Conservation (phyloP, 108 stramenopile genomes). For the Cylindrotheca fusiformis region DNA sequence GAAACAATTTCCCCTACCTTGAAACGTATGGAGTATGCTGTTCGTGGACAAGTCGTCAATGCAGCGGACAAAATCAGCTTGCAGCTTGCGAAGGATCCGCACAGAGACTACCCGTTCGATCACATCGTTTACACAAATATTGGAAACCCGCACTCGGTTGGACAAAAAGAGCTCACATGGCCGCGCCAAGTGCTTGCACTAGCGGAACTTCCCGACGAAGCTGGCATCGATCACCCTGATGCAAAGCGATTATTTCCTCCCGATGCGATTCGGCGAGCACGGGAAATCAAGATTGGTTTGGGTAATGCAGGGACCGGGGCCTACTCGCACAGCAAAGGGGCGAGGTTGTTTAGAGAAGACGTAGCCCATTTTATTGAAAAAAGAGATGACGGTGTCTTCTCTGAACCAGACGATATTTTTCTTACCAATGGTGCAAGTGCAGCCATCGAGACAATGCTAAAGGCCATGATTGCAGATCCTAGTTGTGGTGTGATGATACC, state of each 20-base stretch:
- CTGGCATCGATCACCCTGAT: conserved; percentile 77
- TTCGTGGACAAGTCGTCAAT: conserved; percentile 82
- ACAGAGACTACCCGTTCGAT: conserved; percentile 57
- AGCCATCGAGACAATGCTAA: conserved; percentile 81
- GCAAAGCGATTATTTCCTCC: conserved; percentile 53
- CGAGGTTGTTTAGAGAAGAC: conserved; percentile 60
- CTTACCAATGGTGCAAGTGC: conserved; percentile 95
- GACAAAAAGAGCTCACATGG: conserved; percentile 93
- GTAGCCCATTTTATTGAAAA: conserved; percentile 82
- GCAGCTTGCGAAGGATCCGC: conserved; percentile 25
- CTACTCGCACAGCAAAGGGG: conserved; percentile 88
- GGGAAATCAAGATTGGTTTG: conserved; percentile 57
- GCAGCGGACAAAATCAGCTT: conserved; percentile 73
- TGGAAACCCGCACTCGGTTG: conserved; percentile 97
- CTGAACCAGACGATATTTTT: conserved; percentile 84
- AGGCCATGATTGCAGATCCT: conserved; percentile 61
- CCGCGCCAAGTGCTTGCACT: conserved; percentile 93
- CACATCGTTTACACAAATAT: conserved; percentile 96
- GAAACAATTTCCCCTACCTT: conserved; percentile 64
- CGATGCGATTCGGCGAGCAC: conserved; percentile 74
- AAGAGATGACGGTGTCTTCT: conserved; percentile 64
- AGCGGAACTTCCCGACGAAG: conserved; percentile 68
- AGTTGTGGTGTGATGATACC: conserved; percentile 90
- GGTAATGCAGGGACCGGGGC: conserved; percentile 79
- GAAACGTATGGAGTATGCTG: conserved; percentile 84